Percentiles rank a stretch among this genome's conserved stretches.
Evolutionary conservation across 2,329 filamentous ascomycete genomes (phyloP).

Genomic region (Fusarium nygamai): DNA sequence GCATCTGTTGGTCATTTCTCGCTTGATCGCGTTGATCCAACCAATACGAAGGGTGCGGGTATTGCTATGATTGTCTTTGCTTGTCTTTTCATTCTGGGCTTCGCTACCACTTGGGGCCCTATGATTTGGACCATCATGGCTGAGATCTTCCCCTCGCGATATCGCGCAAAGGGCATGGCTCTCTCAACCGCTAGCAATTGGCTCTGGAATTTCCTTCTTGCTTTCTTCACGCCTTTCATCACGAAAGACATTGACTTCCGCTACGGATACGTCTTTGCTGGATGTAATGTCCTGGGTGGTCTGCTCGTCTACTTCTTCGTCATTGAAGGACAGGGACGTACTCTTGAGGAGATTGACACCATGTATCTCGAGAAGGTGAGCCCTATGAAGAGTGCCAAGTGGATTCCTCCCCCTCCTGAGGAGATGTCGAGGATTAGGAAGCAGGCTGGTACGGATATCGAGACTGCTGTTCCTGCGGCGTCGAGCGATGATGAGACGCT

Average conservation of each 20-base stretch:
- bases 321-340: conserved; percentile 76
- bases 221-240: conserved; percentile 85
- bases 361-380: conserved; percentile 76
- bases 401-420: conserved; percentile 57
- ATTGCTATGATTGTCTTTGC: conserved; percentile 72
- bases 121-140: conserved; percentile 73
- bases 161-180: conserved; percentile 69
- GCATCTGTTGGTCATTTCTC: conserved; percentile 63
- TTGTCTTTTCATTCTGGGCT: conserved; percentile 71
- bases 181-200: conserved; percentile 71
- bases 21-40: conserved; percentile 50
- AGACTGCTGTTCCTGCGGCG: conserved; percentile 20
- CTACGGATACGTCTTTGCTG: conserved; percentile 81
- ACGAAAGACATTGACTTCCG: conserved; percentile 75
- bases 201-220: conserved; percentile 79
- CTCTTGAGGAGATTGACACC: conserved; percentile 81
- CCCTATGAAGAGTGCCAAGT: conserved; percentile 70
- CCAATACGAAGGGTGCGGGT: conserved; percentile 56
- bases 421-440: conserved; percentile 55
- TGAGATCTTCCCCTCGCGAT: conserved; percentile 72
- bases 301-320: conserved; percentile 81
- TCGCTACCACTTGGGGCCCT: conserved; percentile 74
- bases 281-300: conserved; percentile 72
- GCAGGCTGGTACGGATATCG: conserved; percentile 53
- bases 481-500: conserved; percentile 34